Conservation (phyloP, 352 stramenopile genomes). For the Ophiocytium majus region DNA sequence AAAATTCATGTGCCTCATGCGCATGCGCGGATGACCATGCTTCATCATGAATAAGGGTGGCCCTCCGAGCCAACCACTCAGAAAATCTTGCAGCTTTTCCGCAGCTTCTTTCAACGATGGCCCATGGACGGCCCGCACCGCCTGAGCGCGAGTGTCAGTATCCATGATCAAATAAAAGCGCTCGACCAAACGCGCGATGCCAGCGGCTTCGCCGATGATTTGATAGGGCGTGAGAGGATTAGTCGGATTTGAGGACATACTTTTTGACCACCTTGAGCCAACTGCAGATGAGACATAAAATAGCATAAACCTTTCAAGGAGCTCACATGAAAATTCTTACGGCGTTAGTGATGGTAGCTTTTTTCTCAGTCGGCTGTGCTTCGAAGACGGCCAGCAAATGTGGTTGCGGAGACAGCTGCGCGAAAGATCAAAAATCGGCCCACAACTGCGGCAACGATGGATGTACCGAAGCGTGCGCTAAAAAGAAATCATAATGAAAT, state of each 20-base stretch:
- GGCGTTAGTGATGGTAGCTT: background rate
- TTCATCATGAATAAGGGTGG: background rate
- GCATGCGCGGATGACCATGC: background rate
- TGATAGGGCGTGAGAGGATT: no score
- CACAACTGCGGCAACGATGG: no score
- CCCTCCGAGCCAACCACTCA: background rate
- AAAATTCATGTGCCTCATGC: background rate
- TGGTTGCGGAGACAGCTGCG: background rate
- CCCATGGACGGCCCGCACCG: background rate
- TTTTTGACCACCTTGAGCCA: no score
- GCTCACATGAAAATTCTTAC: conserved; percentile 11
- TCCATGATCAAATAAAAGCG: background rate
- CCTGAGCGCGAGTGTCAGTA: background rate
- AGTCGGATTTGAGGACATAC: no score
- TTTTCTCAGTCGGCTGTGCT: background rate
- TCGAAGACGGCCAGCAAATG: conserved; percentile 7
- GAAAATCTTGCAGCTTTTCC: background rate
- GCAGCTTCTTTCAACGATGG: background rate
- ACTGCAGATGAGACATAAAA: no score
- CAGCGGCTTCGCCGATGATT: background rate
- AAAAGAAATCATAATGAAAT: no score
- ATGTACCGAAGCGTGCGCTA: background rate
- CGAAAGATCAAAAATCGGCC: background rate
- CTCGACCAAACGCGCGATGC: background rate
- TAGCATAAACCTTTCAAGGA: background rate